A percentile compares a stretch with the other conserved stretches of the same genome.
These are phyloP conservation scores for Pichia cactophila DNA, from an alignment of 1,139 yeast genomes.

Conservation along the genomic window DNA sequence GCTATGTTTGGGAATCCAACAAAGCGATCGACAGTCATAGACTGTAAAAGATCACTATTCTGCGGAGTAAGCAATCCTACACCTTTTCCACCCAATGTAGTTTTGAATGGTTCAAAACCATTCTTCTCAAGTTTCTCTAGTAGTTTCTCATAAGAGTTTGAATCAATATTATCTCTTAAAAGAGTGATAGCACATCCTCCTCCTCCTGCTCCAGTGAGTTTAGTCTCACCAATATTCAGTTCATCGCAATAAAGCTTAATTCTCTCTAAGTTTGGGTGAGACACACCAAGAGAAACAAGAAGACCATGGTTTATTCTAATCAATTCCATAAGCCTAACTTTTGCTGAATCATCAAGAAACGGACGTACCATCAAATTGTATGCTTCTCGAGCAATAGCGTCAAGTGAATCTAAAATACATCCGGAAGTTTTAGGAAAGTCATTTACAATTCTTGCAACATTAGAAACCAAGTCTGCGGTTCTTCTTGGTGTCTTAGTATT, in stretches of 20 bases:
- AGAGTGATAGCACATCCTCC: constrained; percentile 97
- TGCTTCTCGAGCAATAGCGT: constrained; percentile 59
- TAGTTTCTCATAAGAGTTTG: constrained; percentile 25
- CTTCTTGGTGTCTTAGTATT: constrained; percentile 83
- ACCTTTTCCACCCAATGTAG: constrained; percentile 85
- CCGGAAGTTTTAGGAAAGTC: constrained; percentile 48
- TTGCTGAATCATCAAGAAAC: constrained; percentile 39
- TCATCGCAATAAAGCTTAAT: constrained; percentile 59
- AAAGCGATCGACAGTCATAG: constrained; percentile 33
- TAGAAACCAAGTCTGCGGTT: constrained; percentile 75
- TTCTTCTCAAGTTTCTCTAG: constrained; percentile 30
- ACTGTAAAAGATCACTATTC: constrained; percentile 18
- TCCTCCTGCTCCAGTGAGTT: constrained; percentile 97
- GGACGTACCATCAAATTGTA: constrained; percentile 52
- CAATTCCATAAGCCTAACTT: constrained; percentile 48
- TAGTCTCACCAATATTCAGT: constrained; percentile 71
- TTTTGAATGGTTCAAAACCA: constrained; percentile 74
- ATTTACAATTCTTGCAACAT: constrained; percentile 52
- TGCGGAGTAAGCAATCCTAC: constrained; percentile 46
- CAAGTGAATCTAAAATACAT: constrained; percentile 66
- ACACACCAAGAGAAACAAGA: constrained; percentile 79
- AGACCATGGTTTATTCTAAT: constrained; percentile 86
- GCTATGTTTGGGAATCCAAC: constrained; percentile 33
- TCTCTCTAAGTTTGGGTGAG: constrained; percentile 80
- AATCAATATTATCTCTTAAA: constrained; percentile 43